Evolutionary conservation across 176 grass and related monocot species (phyloP).

Genomic region (Zea mays): Zm-B73-REFERENCE-NAM-5.0 NC_050097.1:193789001-193789500

Average conservation of each 20-base stretch:
- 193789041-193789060: background rate
- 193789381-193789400: constrained; percentile 5
- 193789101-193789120: too few relatives aligned
- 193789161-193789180: background rate
- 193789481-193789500: constrained; percentile 49
- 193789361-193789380: background rate
- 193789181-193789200: constrained; percentile 41
- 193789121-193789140: background rate
- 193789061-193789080: background rate
- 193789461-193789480: constrained; percentile 23
- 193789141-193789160: background rate
- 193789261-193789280: background rate
- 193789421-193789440: too few relatives aligned
- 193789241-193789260: constrained; percentile 40
- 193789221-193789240: background rate
- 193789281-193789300: background rate
- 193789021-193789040: background rate
- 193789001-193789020: background rate
- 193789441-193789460: background rate
- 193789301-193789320: constrained; percentile 30
- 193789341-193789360: constrained; percentile 18
- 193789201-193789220: background rate
- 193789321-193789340: background rate
- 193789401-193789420: too few relatives aligned
- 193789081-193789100: too few relatives aligned